phyloP scores from a whole-genome alignment of 371 early-diverging fungal species.

The Chytridium lagenaria region DNA sequence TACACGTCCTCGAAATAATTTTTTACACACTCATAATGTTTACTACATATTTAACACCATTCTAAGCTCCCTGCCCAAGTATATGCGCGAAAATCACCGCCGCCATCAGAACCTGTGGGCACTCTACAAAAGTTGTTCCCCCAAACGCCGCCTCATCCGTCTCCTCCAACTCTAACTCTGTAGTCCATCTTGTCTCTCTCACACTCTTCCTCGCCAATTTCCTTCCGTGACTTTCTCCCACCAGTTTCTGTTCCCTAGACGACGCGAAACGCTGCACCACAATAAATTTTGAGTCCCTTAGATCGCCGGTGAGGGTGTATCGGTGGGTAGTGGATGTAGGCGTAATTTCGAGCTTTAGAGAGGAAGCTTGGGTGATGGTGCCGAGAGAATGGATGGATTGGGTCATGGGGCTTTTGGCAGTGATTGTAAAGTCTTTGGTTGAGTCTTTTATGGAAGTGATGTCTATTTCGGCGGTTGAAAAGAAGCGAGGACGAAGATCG shows the following conservation, averaged over 20 bases:
- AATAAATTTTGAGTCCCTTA: slow-evolving; percentile 38
- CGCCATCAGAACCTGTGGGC: slow-evolving; percentile 36
- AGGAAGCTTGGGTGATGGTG: slow-evolving; percentile 3
- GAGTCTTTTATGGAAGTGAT: background rate
- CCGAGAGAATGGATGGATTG: background rate
- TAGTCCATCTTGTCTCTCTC: slow-evolving; percentile 29
- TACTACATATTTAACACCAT: no score
- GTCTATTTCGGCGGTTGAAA: slow-evolving; percentile 9
- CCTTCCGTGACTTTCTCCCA: slow-evolving; percentile 36
- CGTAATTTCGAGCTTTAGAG: slow-evolving; percentile 11
- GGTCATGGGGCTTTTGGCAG: slow-evolving; percentile 13
- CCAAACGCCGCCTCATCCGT: slow-evolving; percentile 8
- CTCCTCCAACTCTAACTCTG: slow-evolving; percentile 41
- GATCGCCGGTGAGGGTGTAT: slow-evolving; percentile 38
- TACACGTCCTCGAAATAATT: no score
- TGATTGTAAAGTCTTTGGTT: background rate
- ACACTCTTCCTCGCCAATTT: slow-evolving; percentile 28
- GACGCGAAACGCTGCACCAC: slow-evolving; percentile 31
- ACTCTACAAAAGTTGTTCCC: slow-evolving; percentile 2
- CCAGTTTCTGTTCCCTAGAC: slow-evolving; percentile 40
- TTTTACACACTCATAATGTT: no score
- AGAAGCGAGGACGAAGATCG: slow-evolving; percentile 16
- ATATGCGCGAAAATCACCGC: slow-evolving; percentile 14
- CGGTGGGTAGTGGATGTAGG: background rate
- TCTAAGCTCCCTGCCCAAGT: background rate